A percentile compares a stretch with the other conserved stretches of the same genome.
These are phyloP conservation scores for Cyclotella choctawhatcheeana DNA, from an alignment of 108 stramenopile species.

Conservation along the genomic window DNA sequence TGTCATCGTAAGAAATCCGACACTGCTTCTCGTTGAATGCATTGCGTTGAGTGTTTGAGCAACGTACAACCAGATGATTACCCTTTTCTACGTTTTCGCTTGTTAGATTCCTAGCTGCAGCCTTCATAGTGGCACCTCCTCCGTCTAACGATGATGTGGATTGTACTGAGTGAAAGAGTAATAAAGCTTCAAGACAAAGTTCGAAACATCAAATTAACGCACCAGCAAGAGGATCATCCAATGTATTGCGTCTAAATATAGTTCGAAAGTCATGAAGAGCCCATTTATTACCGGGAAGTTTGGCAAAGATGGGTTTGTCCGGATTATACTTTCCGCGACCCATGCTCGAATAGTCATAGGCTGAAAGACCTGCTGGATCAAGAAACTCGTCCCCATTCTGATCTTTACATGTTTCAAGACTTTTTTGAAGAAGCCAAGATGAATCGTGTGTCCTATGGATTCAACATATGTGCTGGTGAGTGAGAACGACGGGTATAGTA, in stretches of 20 bases:
- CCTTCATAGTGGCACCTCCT: conserved; percentile 23
- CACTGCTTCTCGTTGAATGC: conserved; percentile 37
- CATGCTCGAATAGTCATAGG: conserved; percentile 26
- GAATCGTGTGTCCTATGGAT: conserved; percentile 15
- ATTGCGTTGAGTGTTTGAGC: conserved; percentile 34
- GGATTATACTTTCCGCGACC: conserved; percentile 35
- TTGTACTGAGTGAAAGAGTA: too few relatives aligned
- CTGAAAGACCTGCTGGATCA: too few relatives aligned
- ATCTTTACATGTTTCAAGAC: too few relatives aligned
- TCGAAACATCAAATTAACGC: too few relatives aligned
- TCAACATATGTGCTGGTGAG: not conserved
- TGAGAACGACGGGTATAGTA: not conserved
- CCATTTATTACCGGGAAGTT: conserved; percentile 34
- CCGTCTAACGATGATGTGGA: too few relatives aligned
- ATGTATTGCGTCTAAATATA: conserved; percentile 24
- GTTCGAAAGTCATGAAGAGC: conserved; percentile 40
- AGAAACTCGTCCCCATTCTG: too few relatives aligned
- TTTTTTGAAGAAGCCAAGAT: too few relatives aligned
- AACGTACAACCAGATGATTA: conserved; percentile 24
- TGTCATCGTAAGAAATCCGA: conserved; percentile 18
- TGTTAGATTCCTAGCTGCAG: not conserved
- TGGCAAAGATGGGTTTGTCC: conserved; percentile 42
- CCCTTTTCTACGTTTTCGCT: conserved; percentile 13
- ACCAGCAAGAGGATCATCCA: conserved; percentile 23
- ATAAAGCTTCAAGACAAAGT: too few relatives aligned